A percentile compares a stretch with the other conserved stretches of the same genome.
These are phyloP conservation scores for Clathrus columnatus DNA, from an alignment of 768 basidiomycete species.

Conservation along the genomic window DNA sequence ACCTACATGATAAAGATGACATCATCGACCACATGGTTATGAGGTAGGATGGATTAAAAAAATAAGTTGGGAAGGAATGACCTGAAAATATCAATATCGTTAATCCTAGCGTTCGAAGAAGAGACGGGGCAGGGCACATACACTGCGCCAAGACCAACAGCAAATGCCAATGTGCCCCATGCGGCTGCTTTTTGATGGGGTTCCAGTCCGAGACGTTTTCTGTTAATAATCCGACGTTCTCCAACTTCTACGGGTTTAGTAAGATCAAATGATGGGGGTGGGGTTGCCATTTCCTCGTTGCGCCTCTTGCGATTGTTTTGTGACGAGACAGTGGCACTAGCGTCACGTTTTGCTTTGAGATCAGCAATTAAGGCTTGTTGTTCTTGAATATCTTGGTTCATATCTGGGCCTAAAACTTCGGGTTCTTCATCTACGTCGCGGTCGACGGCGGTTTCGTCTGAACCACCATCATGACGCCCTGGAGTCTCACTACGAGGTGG, in stretches of 20 bases:
- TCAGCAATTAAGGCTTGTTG: slow-evolving; percentile 69
- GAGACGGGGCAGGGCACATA: too few relatives aligned
- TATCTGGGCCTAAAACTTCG: slow-evolving; percentile 46
- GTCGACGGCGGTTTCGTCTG: slow-evolving; percentile 59
- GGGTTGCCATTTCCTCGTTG: not conserved
- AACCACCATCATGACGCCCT: slow-evolving; percentile 29
- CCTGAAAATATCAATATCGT: slow-evolving; percentile 22
- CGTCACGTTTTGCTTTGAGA: slow-evolving; percentile 57
- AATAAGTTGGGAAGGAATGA: slow-evolving; percentile 57
- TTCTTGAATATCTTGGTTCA: slow-evolving; percentile 66
- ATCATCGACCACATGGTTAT: not conserved
- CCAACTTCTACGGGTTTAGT: slow-evolving; percentile 54
- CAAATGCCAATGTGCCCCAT: slow-evolving; percentile 82
- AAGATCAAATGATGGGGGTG: slow-evolving; percentile 41
- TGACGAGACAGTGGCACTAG: slow-evolving; percentile 8
- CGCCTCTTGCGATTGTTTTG: slow-evolving; percentile 34
- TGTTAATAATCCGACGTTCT: slow-evolving; percentile 50
- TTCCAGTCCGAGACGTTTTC: slow-evolving; percentile 53
- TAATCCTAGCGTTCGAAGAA: not conserved
- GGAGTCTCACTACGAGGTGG: slow-evolving; percentile 31
- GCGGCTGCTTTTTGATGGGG: slow-evolving; percentile 68
- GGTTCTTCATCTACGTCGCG: slow-evolving; percentile 49
- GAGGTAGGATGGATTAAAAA: slow-evolving; percentile 18
- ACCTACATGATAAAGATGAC: not conserved
- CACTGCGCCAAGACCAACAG: slow-evolving; percentile 74